Percentiles rank a stretch among this genome's conserved stretches.
phyloP scores from a whole-genome alignment of 2,329 filamentous ascomycete species.

The Triangularia setosa region DNA sequence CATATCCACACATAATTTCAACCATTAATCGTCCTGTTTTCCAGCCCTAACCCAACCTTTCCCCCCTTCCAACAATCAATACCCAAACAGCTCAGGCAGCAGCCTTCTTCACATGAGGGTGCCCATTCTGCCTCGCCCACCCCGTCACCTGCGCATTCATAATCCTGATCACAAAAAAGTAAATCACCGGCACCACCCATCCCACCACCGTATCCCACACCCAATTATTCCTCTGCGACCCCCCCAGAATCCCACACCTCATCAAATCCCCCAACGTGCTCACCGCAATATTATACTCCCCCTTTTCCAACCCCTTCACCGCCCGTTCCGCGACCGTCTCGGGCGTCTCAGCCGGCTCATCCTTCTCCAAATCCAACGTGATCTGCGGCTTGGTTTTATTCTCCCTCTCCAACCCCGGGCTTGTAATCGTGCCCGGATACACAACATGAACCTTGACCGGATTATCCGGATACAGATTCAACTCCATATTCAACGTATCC shows the following conservation, averaged over 20 bases:
- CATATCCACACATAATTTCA: background rate
- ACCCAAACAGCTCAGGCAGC: background rate
- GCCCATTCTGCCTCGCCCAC: constrained; percentile 55
- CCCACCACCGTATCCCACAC: constrained; percentile 55
- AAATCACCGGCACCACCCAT: constrained; percentile 51
- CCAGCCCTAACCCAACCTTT: background rate
- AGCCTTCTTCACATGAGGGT: constrained; percentile 37
- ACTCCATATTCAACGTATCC: constrained; percentile 79
- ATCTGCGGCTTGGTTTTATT: constrained; percentile 75
- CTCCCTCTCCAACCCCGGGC: constrained; percentile 71
- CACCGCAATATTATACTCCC: constrained; percentile 75
- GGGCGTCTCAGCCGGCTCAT: constrained; percentile 75
- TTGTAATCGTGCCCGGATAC: constrained; percentile 78
- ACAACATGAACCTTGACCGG: constrained; percentile 74
- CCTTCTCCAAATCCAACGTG: constrained; percentile 73
- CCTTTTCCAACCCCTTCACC: constrained; percentile 72
- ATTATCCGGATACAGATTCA: constrained; percentile 74
- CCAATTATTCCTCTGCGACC: constrained; percentile 55
- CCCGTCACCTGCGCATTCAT: constrained; percentile 55
- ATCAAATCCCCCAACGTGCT: constrained; percentile 69
- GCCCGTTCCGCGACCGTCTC: constrained; percentile 69
- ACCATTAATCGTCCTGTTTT: background rate
- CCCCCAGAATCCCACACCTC: constrained; percentile 57
- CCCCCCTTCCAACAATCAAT: background rate
- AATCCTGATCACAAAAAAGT: constrained; percentile 54